Evolutionary conservation across 345 rosid genomes (phyloP).

Genomic region (Arabidopsis suecica): DNA sequence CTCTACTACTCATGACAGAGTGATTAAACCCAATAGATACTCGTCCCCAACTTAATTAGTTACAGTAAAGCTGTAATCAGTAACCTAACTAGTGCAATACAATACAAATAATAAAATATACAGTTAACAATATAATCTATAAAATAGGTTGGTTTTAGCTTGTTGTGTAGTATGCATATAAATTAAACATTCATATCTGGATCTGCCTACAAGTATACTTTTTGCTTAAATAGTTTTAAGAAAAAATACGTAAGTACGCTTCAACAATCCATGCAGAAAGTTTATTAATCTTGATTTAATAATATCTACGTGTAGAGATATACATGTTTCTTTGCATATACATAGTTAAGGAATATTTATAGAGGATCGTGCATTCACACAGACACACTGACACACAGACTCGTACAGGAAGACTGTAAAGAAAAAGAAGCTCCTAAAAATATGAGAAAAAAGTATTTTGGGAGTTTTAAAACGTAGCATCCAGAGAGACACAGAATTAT

Average conservation of each 20-base stretch:
- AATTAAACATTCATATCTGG: background rate
- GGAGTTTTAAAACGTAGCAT: constrained; percentile 25
- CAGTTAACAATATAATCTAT: background rate
- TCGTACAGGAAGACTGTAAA: constrained; percentile 38
- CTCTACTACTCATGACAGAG: background rate
- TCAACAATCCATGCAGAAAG: constrained; percentile 29
- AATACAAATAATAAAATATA: background rate
- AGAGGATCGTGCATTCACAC: constrained; percentile 39
- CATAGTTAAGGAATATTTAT: constrained; percentile 12
- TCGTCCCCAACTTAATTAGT: background rate
- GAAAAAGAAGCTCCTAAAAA: constrained; percentile 43
- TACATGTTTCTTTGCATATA: background rate
- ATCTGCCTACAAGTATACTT: background rate
- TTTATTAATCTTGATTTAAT: background rate
- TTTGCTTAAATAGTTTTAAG: constrained; percentile 4
- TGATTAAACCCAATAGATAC: background rate
- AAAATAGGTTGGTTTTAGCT: background rate
- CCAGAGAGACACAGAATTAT: constrained; percentile 28
- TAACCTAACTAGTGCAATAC: background rate
- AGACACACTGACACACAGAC: constrained; percentile 41
- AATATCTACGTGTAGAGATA: background rate
- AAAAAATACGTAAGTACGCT: constrained; percentile 25
- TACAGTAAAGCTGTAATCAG: background rate
- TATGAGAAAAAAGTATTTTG: constrained; percentile 36
- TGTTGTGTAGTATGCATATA: background rate